phyloP scores from a whole-genome alignment of 495 filamentous ascomycete genomes.

The Chaetomium tenue region DNA sequence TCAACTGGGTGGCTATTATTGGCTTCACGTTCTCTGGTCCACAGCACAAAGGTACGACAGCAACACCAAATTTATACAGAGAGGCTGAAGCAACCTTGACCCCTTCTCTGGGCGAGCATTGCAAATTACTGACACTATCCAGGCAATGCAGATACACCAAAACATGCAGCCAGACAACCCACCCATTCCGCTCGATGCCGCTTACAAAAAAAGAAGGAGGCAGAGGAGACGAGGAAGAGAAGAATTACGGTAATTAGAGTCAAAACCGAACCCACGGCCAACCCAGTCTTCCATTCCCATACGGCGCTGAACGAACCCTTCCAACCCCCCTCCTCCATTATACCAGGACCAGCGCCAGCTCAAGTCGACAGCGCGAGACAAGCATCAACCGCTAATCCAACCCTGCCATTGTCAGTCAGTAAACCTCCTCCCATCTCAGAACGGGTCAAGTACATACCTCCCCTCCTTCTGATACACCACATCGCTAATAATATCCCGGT shows the following conservation, averaged over 20 bases:
- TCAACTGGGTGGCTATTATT: too few species aligned
- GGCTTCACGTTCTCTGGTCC: too few species aligned
- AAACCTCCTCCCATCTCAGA: not conserved
- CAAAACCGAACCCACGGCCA: too few species aligned
- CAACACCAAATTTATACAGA: not conserved
- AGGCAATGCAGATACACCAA: conserved; percentile 19
- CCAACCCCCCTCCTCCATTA: too few species aligned
- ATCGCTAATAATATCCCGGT: conserved; percentile 88
- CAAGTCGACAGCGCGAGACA: conserved; percentile 74
- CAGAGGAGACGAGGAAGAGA: not conserved
- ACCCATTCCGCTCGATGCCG: not conserved
- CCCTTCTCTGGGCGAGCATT: too few species aligned
- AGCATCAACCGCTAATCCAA: conserved; percentile 86
- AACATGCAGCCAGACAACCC: conserved; percentile 19
- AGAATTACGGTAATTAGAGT: not conserved
- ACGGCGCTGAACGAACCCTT: not conserved
- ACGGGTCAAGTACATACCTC: conserved; percentile 56
- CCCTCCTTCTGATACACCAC: conserved; percentile 91
- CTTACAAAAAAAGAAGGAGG: not conserved
- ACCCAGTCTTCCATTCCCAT: too few species aligned
- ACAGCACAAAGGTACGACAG: not conserved
- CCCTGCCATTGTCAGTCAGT: conserved; percentile 50
- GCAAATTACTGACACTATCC: not conserved
- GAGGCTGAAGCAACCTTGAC: too few species aligned
- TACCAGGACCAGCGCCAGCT: not conserved